phyloP scores from a whole-genome alignment of 1,284 basidiomycete species.

The Puccinia polysora region DNA sequence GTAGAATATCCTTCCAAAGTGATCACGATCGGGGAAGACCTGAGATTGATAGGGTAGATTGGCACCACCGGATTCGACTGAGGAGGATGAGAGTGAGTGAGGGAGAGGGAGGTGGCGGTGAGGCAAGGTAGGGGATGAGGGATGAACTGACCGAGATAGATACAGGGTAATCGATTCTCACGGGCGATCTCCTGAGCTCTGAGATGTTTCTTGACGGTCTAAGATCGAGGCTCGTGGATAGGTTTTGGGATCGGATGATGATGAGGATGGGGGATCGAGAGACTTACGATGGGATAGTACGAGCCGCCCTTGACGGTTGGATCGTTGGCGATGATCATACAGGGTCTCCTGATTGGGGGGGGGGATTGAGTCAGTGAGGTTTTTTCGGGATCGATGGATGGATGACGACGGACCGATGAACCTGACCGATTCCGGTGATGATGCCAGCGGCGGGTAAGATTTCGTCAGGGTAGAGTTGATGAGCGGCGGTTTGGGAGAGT shows the following conservation, averaged over 20 bases:
- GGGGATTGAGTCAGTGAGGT: constrained; percentile 21
- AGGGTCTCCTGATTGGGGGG: constrained; percentile 59
- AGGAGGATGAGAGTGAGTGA: not conserved
- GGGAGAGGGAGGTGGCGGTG: not conserved
- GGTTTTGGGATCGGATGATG: constrained; percentile 27
- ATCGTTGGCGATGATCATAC: constrained; percentile 86
- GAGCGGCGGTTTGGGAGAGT: constrained; percentile 75
- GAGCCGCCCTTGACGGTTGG: constrained; percentile 89
- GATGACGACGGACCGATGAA: constrained; percentile 59
- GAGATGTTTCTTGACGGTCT: constrained; percentile 85
- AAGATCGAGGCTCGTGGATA: constrained; percentile 12
- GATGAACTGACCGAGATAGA: constrained; percentile 70
- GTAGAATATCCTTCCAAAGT: constrained; percentile 94
- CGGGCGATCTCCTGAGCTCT: constrained; percentile 86
- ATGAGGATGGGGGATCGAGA: constrained; percentile 46
- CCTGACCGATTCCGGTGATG: constrained; percentile 78
- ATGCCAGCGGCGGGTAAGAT: constrained; percentile 81
- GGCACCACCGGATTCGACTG: constrained; percentile 89
- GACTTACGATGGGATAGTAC: constrained; percentile 82
- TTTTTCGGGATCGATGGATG: too few species aligned
- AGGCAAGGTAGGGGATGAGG: constrained; percentile 7
- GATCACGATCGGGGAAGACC: constrained; percentile 80
- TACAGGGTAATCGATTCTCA: constrained; percentile 82
- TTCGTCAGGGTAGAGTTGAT: constrained; percentile 76
- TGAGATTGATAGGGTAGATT: constrained; percentile 85